Evolutionary conservation across 768 basidiomycete species (phyloP).

Genomic region (Sporobolomyces pararoseus): DNA sequence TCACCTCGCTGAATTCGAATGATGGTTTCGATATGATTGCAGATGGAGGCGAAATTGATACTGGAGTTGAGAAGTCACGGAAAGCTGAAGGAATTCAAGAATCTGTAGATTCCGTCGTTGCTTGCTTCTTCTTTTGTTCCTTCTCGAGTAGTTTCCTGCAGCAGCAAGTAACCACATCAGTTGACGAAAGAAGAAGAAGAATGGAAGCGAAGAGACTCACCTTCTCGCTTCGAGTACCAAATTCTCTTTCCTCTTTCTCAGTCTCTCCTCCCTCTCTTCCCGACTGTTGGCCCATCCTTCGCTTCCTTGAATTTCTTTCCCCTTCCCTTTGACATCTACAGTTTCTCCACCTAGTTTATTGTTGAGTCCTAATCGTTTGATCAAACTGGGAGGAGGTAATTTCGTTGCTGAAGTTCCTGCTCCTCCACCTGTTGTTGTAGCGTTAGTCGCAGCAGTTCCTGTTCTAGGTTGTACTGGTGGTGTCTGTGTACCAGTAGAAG

Average conservation of each 20-base stretch:
- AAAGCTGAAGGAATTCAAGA: neutral
- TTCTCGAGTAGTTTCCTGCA: slow-evolving; percentile 12
- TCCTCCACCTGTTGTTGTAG: neutral
- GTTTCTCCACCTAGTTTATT: neutral
- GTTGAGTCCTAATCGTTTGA: slow-evolving; percentile 29
- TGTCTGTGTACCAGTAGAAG: neutral
- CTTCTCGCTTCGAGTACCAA: slow-evolving; percentile 40
- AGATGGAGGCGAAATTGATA: too few relatives aligned
- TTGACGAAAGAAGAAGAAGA: neutral
- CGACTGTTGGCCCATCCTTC: slow-evolving; percentile 20
- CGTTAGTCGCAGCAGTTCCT: neutral
- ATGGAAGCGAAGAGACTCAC: slow-evolving; percentile 10
- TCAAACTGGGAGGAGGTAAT: slow-evolving; percentile 32
- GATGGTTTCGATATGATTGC: too few relatives aligned
- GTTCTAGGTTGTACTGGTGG: neutral
- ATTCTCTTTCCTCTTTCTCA: slow-evolving; percentile 37
- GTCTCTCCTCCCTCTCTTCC: slow-evolving; percentile 29
- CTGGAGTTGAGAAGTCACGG: neutral
- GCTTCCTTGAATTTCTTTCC: neutral
- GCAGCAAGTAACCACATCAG: neutral
- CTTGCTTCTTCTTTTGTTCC: neutral
- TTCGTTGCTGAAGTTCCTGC: neutral
- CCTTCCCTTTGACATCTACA: slow-evolving; percentile 18
- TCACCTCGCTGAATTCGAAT: too few relatives aligned
- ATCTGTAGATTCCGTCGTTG: neutral